phyloP scores from a whole-genome alignment of 305 asterid genomes.

The Solanum hybrid region DNA sequence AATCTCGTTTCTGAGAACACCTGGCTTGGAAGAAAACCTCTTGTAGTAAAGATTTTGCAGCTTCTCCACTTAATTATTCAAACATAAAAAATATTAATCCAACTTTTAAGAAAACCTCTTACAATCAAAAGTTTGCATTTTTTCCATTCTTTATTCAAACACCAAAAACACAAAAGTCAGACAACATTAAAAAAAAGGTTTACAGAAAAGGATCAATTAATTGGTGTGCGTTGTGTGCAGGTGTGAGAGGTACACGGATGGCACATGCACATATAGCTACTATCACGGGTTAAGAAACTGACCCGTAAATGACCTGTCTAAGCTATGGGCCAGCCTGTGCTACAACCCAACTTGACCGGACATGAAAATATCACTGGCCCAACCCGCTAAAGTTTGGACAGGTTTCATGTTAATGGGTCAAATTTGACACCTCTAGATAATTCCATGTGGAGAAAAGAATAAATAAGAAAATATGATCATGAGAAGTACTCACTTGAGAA shows the following conservation, averaged over 20 bases:
- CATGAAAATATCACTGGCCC: too few species aligned
- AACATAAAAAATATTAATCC: neutral
- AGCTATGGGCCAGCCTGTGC: neutral
- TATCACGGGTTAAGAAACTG: neutral
- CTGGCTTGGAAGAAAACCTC: neutral
- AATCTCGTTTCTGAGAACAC: neutral
- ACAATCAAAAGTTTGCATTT: neutral
- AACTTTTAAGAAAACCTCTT: neutral
- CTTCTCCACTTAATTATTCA: neutral
- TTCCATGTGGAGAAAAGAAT: neutral
- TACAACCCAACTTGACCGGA: neutral
- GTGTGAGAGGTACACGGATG: neutral
- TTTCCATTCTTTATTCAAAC: neutral
- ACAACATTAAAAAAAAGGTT: neutral
- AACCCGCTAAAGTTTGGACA: too few species aligned
- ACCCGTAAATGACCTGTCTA: neutral
- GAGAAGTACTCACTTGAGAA: slow-evolving; percentile 61
- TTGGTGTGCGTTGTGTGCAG: neutral
- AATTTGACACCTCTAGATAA: neutral
- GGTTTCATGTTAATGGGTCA: neutral
- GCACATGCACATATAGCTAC: neutral
- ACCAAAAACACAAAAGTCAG: neutral
- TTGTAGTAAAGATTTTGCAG: neutral
- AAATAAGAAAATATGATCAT: neutral
- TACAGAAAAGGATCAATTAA: neutral